A percentile compares a stretch with the other conserved stretches of the same genome.
Evolutionary conservation across 805 yeast genomes (phyloP).

Genomic region (Candida verbasci): DNA sequence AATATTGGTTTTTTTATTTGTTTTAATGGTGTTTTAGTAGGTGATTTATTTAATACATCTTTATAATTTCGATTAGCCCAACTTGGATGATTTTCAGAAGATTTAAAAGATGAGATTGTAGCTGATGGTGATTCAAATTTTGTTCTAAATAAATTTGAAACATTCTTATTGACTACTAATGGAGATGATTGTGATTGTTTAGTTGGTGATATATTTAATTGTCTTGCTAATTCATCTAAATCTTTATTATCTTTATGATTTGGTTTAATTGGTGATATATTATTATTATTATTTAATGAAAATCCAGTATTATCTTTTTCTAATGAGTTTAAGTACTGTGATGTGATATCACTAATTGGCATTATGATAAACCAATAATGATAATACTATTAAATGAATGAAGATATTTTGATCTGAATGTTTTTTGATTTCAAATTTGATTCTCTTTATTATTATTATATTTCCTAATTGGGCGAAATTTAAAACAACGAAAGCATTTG

Average conservation of each 20-base stretch:
- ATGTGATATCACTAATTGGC: constrained; percentile 23
- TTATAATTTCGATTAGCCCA: constrained; percentile 20
- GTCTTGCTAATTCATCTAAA: constrained; percentile 35
- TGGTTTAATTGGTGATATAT: constrained; percentile 15
- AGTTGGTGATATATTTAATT: constrained; percentile 26
- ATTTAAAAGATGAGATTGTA: constrained; percentile 38
- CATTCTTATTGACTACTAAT: constrained; percentile 9
- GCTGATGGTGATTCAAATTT: constrained; percentile 39
- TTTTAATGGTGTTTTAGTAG: constrained; percentile 9
- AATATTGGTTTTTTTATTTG: constrained; percentile 6
- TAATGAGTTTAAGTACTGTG: constrained; percentile 32
- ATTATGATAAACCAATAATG: background rate
- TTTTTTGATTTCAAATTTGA: background rate
- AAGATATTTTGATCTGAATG: too few relatives aligned
- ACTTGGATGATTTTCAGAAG: constrained; percentile 15
- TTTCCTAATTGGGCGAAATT: constrained; percentile 7
- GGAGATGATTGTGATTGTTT: too few relatives aligned
- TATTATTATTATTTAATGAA: constrained; percentile 25
- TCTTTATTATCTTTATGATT: constrained; percentile 18
- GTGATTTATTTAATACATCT: constrained; percentile 14
- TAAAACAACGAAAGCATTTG: constrained; percentile 6
- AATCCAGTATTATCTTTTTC: constrained; percentile 15
- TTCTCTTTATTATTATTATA: background rate
- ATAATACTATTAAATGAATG: too few relatives aligned
- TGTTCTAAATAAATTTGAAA: constrained; percentile 22